These are phyloP conservation scores for Termitomyces sp. DNA, from an alignment of 768 basidiomycete species.

Conservation along the genomic window DNA sequence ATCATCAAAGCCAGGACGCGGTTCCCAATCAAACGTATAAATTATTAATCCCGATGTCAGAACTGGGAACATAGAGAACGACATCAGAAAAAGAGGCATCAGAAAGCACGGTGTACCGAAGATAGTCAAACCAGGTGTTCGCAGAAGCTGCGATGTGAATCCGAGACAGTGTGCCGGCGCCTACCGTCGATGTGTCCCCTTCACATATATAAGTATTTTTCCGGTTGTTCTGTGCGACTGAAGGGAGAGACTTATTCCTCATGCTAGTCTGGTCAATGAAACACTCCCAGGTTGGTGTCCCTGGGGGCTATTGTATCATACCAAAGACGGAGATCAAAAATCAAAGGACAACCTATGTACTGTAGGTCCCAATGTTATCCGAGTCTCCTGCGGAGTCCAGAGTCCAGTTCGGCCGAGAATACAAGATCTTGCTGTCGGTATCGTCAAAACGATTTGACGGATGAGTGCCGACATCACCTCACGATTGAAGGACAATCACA, in stretches of 20 bases:
- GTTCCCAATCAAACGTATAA: not conserved
- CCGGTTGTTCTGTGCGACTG: slow-evolving; percentile 14
- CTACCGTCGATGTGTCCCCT: slow-evolving; percentile 11
- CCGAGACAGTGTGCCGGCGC: slow-evolving; percentile 19
- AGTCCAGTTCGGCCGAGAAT: slow-evolving; percentile 24
- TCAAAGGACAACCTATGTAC: slow-evolving; percentile 25
- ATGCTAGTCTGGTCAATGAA: slow-evolving; percentile 19
- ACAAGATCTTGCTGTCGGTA: slow-evolving; percentile 24
- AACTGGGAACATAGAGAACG: not conserved
- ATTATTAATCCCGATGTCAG: not conserved
- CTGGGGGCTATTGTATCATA: slow-evolving; percentile 12
- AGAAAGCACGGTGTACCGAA: not conserved
- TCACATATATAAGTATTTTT: slow-evolving; percentile 19
- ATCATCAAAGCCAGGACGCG: not conserved
- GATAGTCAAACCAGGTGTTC: slow-evolving; percentile 5
- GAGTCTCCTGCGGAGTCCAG: slow-evolving; percentile 16
- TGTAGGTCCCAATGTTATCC: slow-evolving; percentile 26
- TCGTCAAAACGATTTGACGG: slow-evolving; percentile 27
- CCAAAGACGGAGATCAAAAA: slow-evolving; percentile 21
- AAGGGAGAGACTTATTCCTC: not conserved
- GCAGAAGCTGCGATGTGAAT: slow-evolving; percentile 5
- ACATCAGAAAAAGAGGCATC: not conserved
- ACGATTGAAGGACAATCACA: too few relatives aligned
- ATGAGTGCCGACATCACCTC: not conserved
- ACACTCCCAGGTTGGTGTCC: slow-evolving; percentile 20